Conservation (phyloP, 2,329 filamentous ascomycete species). For the Trichoderma hamatum region DNA sequence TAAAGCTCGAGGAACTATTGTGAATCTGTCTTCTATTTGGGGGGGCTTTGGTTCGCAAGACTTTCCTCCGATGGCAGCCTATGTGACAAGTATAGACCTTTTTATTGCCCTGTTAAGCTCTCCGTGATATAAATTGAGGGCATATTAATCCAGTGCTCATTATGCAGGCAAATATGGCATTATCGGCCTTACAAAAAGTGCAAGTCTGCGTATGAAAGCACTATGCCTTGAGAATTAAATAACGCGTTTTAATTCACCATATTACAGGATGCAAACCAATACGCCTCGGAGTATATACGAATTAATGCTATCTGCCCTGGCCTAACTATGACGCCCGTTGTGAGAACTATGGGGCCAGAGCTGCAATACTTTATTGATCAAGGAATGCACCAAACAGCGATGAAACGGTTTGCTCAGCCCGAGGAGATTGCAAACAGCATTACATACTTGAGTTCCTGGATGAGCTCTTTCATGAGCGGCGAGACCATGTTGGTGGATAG, state of each 20-base stretch:
- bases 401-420: neutral
- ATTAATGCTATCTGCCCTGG: neutral
- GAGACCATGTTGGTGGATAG: constrained; percentile 11
- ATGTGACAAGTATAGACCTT: neutral
- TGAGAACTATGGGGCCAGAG: neutral
- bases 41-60: constrained; percentile 2
- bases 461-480: constrained; percentile 19
- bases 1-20: neutral
- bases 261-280: constrained; percentile 11
- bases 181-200: constrained; percentile 3
- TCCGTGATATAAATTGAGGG: no score
- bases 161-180: neutral
- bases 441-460: neutral
- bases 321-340: neutral
- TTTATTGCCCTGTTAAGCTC: no score
- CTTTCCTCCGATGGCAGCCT: neutral
- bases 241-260: neutral
- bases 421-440: neutral
- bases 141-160: neutral
- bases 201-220: neutral
- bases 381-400: neutral
- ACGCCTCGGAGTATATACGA: neutral
- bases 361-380: neutral
- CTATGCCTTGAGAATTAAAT: no score
- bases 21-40: neutral